Percentiles rank a stretch among this genome's conserved stretches.
Conservation (phyloP, 345 rosid species). For the Aquilaria yunnanensis region DNA sequence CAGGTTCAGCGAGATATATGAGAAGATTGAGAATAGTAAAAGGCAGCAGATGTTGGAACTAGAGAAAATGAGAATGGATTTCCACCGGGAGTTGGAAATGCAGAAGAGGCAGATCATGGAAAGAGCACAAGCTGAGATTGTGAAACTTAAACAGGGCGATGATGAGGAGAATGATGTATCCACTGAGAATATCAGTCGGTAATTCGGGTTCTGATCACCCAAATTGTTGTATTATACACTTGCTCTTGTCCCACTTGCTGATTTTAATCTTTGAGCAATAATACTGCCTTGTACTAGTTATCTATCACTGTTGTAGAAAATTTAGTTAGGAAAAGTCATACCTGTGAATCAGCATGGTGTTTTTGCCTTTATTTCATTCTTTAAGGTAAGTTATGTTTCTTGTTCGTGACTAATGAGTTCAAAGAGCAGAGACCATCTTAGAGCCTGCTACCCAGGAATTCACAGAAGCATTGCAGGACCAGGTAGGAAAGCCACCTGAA, state of each 20-base stretch:
- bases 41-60: slow-evolving; percentile 82
- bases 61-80: slow-evolving; percentile 94
- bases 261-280: slow-evolving; percentile 11
- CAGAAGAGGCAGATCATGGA: slow-evolving; percentile 87
- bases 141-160: slow-evolving; percentile 41
- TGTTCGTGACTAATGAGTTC: too few relatives aligned
- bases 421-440: too few relatives aligned
- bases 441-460: too few relatives aligned
- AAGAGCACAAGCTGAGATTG: slow-evolving; percentile 76
- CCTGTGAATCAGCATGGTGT: too few relatives aligned
- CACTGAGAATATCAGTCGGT: slow-evolving; percentile 56
- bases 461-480: too few relatives aligned
- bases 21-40: slow-evolving; percentile 82
- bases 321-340: too few relatives aligned
- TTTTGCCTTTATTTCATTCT: too few relatives aligned
- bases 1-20: slow-evolving; percentile 76
- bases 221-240: slow-evolving; percentile 25
- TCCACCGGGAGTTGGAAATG: slow-evolving; percentile 81
- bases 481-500: too few relatives aligned
- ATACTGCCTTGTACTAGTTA: slow-evolving; percentile 17
- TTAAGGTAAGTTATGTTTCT: too few relatives aligned
- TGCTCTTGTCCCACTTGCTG: slow-evolving; percentile 1
- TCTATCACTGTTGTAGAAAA: too few relatives aligned
- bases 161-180: slow-evolving; percentile 58
- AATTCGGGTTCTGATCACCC: slow-evolving; percentile 13